These are phyloP conservation scores for Trichosporon asahii DNA, from an alignment of 1,284 basidiomycete species.

Conservation along the genomic window DNA sequence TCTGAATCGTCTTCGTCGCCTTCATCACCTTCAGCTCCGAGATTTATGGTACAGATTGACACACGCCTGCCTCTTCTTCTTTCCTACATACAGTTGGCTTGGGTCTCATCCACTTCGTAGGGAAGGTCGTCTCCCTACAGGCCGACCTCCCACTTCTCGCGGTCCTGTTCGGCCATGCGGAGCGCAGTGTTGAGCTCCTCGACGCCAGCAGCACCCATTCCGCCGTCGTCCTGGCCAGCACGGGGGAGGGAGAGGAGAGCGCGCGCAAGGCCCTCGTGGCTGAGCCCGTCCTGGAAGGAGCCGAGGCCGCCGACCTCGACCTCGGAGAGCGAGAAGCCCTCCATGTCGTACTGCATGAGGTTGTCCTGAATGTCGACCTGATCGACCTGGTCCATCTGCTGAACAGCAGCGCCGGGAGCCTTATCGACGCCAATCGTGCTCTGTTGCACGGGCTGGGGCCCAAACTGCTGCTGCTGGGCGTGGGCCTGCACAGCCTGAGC, in stretches of 20 bases:
- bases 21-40: neutral
- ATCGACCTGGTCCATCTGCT: slow-evolving; percentile 3
- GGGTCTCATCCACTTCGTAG: neutral
- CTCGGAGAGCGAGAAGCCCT: neutral
- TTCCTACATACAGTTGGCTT: neutral
- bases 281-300: slow-evolving; percentile 10
- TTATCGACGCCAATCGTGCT: neutral
- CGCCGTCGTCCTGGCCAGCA: slow-evolving; percentile 13
- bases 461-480: neutral
- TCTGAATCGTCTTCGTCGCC: neutral
- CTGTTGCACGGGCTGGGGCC: neutral
- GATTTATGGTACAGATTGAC: neutral
- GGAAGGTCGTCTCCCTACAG: neutral
- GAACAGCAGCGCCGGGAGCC: neutral
- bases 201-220: slow-evolving; percentile 3
- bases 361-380: slow-evolving; percentile 13
- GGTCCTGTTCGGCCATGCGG: slow-evolving; percentile 23
- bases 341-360: slow-evolving; percentile 58
- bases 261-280: slow-evolving; percentile 26
- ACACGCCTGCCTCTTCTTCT: neutral
- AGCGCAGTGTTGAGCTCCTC: slow-evolving; percentile 21
- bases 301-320: slow-evolving; percentile 7
- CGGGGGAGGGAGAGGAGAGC: slow-evolving; percentile 26
- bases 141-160: slow-evolving; percentile 19
- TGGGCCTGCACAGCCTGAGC: neutral